Base-by-base conservation (phyloP, 345 rosid species). In the Gossypium herbaceum region DNA sequence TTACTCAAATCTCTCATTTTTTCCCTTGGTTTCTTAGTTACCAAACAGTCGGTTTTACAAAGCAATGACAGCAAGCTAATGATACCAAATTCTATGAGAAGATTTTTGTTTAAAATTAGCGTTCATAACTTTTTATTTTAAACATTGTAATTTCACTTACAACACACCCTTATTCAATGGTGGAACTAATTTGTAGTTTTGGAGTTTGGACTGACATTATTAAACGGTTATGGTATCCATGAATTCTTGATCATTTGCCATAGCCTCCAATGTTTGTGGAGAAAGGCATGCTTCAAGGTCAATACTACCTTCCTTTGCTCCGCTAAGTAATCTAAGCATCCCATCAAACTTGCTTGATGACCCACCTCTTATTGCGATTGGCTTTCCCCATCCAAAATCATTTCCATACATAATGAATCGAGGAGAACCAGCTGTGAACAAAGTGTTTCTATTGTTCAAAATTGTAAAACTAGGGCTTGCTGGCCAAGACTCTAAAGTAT, bases 341-440 rank as follows among this genome's bases (percentile, higher is more conserved):
- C 87, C 85, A 9, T 78, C 81, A 2, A 2, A 41, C 9, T 77
- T 75, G 63, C 76, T 66, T 1, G 22, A 73, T 0, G 71, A 3
- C 1, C 85, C 81, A 29, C 78, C 73, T 50, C 87, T 71, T 10
- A 75, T 78, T 0, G 86, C 83, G 12, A 80, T 59, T 1, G 83
- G 84, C 43, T 27, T 81, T 74, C 81, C 88, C 83, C 74, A 87
- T 20, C 91, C 91, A 9, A 87, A 82, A 29, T 84, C 83, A 12
- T 73, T 82, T 0, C 79, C 84, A 2, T 80, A 86, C 22, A 84
- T 80, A 44, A 81, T 25, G 66, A 82, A 85, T 39, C 90, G n/a
- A 0, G 90, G 89, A 0, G 90, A 86, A 62, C 90, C 74, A 24
- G 79, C 68, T 0, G 51, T 19, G 43, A 0, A 1, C 41, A 74